A percentile compares a stretch with the other conserved stretches of the same genome.
These are phyloP conservation scores for Eucalyptus cloeziana DNA, from an alignment of 345 rosid species.

Conservation along the genomic window DNA sequence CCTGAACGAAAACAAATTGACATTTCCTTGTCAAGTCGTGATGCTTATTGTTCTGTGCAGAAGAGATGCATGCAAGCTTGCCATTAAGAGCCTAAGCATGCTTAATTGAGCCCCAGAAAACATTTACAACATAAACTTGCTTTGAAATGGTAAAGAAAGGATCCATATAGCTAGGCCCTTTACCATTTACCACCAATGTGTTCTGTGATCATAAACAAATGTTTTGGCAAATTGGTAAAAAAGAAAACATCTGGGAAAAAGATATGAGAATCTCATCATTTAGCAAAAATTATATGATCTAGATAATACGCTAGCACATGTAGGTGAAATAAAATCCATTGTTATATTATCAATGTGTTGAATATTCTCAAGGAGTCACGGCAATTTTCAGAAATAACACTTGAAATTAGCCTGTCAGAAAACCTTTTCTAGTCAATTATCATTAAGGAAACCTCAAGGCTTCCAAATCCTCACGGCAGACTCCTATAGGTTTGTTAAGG, in stretches of 20 bases:
- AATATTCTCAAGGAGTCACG: background rate
- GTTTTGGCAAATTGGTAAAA: background rate
- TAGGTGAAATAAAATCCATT: background rate
- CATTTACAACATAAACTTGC: background rate
- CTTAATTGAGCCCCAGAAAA: background rate
- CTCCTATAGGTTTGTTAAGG: background rate
- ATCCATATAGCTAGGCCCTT: background rate
- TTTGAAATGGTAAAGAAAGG: background rate
- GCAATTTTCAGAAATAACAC: background rate
- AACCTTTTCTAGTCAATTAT: background rate
- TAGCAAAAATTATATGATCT: background rate
- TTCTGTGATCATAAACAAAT: background rate
- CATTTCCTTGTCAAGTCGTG: background rate
- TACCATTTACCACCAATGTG: background rate
- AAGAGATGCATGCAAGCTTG: background rate
- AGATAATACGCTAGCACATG: background rate
- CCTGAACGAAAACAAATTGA: background rate
- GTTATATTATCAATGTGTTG: background rate
- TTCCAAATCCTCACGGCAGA: background rate
- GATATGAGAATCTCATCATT: background rate
- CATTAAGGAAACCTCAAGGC: background rate
- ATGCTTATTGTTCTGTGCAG: background rate
- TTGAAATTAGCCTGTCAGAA: background rate
- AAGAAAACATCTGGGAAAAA: background rate
- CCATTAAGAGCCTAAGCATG: background rate